A percentile compares a stretch with the other conserved stretches of the same genome.
Evolutionary conservation across 139 green algal species (phyloP).

Genomic region (Tetradesmus obliquus): DNA sequence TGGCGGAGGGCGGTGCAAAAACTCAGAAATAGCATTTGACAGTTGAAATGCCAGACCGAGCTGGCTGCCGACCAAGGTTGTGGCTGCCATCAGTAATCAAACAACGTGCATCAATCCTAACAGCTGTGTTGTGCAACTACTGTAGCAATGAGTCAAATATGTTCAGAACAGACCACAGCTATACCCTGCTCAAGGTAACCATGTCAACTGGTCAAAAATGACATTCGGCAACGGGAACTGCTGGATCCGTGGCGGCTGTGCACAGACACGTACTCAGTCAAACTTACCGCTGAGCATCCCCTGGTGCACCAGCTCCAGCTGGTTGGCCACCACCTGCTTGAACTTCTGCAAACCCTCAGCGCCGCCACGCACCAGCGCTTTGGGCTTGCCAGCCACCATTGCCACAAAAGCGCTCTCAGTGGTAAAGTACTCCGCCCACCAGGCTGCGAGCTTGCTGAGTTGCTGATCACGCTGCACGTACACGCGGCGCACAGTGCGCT

Average conservation of each 20-base stretch:
- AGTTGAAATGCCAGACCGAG: background rate
- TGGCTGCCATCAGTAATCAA: background rate
- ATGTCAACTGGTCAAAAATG: background rate
- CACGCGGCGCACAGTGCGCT: slow-evolving; percentile 12
- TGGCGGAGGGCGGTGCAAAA: background rate
- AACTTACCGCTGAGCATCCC: slow-evolving; percentile 26
- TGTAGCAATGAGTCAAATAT: too few relatives aligned
- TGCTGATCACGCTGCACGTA: slow-evolving; percentile 13
- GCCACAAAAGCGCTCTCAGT: background rate
- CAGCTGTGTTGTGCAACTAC: too few relatives aligned
- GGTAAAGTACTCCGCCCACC: background rate
- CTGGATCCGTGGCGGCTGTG: background rate
- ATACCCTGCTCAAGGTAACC: too few relatives aligned
- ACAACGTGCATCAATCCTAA: background rate
- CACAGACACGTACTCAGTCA: background rate
- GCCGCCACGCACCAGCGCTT: background rate
- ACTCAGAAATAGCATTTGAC: background rate
- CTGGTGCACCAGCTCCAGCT: slow-evolving; percentile 16
- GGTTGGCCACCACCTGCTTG: background rate
- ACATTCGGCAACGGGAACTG: background rate
- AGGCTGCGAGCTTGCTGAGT: background rate
- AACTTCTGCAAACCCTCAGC: slow-evolving; percentile 20
- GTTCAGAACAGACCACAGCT: background rate
- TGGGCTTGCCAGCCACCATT: background rate
- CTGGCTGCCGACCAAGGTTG: background rate